Conservation (phyloP, 176 grass and related monocot genomes). For the Dendrocalamus sinicus region DNA sequence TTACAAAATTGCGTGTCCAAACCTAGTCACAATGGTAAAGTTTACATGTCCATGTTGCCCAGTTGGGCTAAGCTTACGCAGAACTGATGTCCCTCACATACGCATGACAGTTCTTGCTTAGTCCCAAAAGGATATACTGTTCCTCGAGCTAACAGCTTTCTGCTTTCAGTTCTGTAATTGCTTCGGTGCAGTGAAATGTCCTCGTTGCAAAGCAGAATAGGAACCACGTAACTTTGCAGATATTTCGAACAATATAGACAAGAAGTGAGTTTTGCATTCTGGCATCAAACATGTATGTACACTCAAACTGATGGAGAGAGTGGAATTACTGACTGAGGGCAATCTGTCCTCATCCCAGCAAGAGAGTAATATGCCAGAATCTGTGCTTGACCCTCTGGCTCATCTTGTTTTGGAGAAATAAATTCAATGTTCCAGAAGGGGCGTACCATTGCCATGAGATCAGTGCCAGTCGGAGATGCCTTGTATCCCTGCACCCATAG, state of each 20-base stretch:
- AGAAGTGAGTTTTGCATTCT: not conserved
- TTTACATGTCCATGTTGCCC: constrained; percentile 39
- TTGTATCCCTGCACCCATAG: constrained; percentile 96
- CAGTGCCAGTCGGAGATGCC: constrained; percentile 61
- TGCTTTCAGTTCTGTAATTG: constrained; percentile 40
- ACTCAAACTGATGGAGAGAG: constrained; percentile 60
- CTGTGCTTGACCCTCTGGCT: constrained; percentile 65
- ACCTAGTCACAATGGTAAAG: constrained; percentile 31
- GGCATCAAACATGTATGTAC: constrained; percentile 48
- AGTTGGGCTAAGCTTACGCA: constrained; percentile 23
- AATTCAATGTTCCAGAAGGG: constrained; percentile 98
- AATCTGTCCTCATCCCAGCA: constrained; percentile 79
- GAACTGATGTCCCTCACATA: constrained; percentile 27
- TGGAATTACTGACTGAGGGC: constrained; percentile 62
- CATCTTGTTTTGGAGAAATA: constrained; percentile 57
- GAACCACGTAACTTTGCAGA: not conserved
- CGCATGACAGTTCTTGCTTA: constrained; percentile 4
- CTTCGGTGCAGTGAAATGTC: constrained; percentile 16
- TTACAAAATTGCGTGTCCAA: constrained; percentile 48
- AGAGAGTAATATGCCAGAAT: constrained; percentile 96
- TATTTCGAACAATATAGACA: not conserved
- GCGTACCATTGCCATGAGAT: constrained; percentile 76
- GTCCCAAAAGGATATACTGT: not conserved
- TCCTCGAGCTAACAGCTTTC: constrained; percentile 21
- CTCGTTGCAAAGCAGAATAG: constrained; percentile 17